Percentiles rank a stretch among this genome's conserved stretches.
These are phyloP conservation scores for Arthrinium puccinioides DNA, from an alignment of 2,329 filamentous ascomycete species.

Conservation along the genomic window DNA sequence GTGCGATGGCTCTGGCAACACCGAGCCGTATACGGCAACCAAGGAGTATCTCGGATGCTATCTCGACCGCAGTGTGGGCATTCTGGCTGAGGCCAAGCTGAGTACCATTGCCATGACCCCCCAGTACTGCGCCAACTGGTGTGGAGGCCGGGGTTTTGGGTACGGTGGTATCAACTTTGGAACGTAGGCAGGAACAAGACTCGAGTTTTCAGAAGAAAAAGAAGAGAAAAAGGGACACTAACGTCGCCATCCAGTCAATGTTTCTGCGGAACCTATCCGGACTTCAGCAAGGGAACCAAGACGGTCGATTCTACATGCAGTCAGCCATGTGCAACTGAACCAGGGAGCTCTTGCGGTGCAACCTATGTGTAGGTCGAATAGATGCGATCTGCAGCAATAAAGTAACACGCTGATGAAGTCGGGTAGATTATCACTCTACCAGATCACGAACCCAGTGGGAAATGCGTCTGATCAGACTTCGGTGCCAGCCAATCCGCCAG, in stretches of 20 bases:
- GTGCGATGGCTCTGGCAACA: not conserved
- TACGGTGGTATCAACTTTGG: conserved; percentile 1
- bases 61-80: not conserved
- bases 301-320: not conserved
- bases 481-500: not conserved
- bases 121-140: conserved; percentile 4
- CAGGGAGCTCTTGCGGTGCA: not conserved
- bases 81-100: not conserved
- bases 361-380: not conserved
- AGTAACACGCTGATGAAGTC: not conserved
- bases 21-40: not conserved
- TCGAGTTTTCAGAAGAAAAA: not conserved
- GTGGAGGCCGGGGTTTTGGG: not conserved
- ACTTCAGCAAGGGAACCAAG: conserved; percentile 1
- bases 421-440: not conserved
- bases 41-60: conserved; percentile 2
- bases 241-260: not conserved
- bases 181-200: conserved; percentile 1
- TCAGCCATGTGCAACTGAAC: not conserved
- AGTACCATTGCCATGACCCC: conserved; percentile 4
- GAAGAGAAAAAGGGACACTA: too few species aligned
- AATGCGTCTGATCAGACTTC: not conserved
- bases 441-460: conserved; percentile 1
- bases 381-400: not conserved
- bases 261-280: not conserved